Evolutionary conservation across 2,329 filamentous ascomycete genomes (phyloP), one percentile per base, ranked within the genome.

Genomic region (Neonectria faginata): DNA sequence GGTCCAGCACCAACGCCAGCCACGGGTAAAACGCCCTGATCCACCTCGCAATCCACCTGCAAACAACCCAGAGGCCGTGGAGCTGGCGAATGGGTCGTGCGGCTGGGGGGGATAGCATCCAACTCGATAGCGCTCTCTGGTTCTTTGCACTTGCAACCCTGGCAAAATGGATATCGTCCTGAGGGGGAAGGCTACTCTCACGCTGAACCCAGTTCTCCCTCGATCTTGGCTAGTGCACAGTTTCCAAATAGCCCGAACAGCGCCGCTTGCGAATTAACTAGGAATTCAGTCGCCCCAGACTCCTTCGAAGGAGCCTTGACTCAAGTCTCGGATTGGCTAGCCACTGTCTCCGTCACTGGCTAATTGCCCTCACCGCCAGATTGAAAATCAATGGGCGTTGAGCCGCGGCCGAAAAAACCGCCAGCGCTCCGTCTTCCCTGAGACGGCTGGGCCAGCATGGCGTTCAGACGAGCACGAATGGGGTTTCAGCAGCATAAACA

Each of bases 321-420:
- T 68, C 64, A 58, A 63, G 68, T 64, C 63, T 57, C 60, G 67
- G 63, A 60, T 69, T 70, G 62, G 62, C 54, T 54, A 39, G 48
- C 53, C 58, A 48, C 47, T 31, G 54, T 51, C 66, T 65, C 42
- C 50, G 61, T 60, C 63, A 36, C 60, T 64, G 48, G 57, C 64
- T 39, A 44, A 61, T 45, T 63, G 57, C 55, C 63, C 71, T 74
- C 72, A 74, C 72, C 72, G 72, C 72, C 68, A 74, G 66, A 74
- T 74, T 66, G 63, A 44, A 50, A 42, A 48, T 64, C 52, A 66
- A 70, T 68, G 67, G 65, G 47, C 65, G 67, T 67, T 71, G 65
- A 69, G 68, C 58, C 64, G 69, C 65, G 65, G 54, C 64, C 62
- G 63, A 71, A 59, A 70, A 60, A 60, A 62, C 66, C 57, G 42